Evolutionary conservation across 768 basidiomycete species (phyloP), one percentile per base, ranked within the genome.

Genomic region (Russula sp.): DNA sequence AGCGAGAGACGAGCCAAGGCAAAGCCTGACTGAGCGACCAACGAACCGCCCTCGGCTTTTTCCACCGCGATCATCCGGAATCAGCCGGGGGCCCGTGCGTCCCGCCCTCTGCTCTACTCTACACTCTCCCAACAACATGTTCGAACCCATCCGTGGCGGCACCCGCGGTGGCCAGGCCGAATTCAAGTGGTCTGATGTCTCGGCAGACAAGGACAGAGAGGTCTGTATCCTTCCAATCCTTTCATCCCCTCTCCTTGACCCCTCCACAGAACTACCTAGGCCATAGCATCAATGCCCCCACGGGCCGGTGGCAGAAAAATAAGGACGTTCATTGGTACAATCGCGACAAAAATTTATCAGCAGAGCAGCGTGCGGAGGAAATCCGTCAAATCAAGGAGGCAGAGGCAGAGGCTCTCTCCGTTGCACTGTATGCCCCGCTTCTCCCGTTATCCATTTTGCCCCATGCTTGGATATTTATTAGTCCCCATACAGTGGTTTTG

Each of bases 261-360:
- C 25, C 36, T 22, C 16, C 25, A 13, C 69, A 98, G 88, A 87
- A 97, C 75, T 98, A 98, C 73, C 84, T 98, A 3, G 95, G 95
- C 5, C 92, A 96, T 71, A 90, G 90, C 56, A 83, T 97, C 75
- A 95, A 95, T 70, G 95, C 95, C 2, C 95, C 95, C 0, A 91
- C 91, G 1, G 95, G 95, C 1, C 79, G 95, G 50, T 98, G 95
- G 95, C 95, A 97, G 75, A 95, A 95, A 75, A 93, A 93, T 77
- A 93, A 95, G 72, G 95, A 98, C 69, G 76, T 98, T 16, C 94
- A 96, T 69, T 98, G 95, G 95, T 98, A 96, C 71, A 83, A 77
- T 68, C 84, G 94, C 34, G 91, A 93, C 5, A 32, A 63, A 38
- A 69, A 70, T 1, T 65, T 69, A 14, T 67, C 67, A 3, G 82